Base-by-base conservation (phyloP, 2,329 filamentous ascomycete genomes). In the Fusarium liriodendri region DNA sequence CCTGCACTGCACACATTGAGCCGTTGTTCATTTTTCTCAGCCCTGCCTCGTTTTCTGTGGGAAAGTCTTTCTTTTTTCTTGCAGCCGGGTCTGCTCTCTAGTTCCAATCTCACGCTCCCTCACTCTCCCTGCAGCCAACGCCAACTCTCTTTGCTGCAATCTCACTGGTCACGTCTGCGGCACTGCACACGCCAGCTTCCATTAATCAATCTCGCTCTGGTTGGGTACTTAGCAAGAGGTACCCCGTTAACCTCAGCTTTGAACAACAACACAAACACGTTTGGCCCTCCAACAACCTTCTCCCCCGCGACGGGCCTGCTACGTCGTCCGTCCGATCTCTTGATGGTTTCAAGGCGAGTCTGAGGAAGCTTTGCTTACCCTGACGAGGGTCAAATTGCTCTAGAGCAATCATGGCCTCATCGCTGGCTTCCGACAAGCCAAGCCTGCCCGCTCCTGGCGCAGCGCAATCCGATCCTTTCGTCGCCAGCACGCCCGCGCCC, bases 401-500 rank as follows among this genome's bases (percentile, higher is more conserved):
- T 62, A 52, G 47, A 52, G 66, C 69, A 78, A 83, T 65, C 70
- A 87, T 87, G 85, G 83, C 84, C 75, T 84, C 85, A 70, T 84
- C 83, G 71, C 79, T 85, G 78, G 79, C 82, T 73, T 79, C 83
- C 73, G 85, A 84, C 76, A 83, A 82, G 76, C 82, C 83, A 57
- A 82, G 82, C 77, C 81, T 86, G 79, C 78, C 83, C 68, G 83
- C 79, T 66, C 82, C 82, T 40, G 78, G 69, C 64, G 80, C 79
- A 70, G 79, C 76, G 72, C 76, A 79, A 66, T 80, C 87, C 78
- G 91, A 93, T 74, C 91, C 91, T 52, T 92, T 93, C 78, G 82
- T 90, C 68, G 83, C 86, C 68, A 84, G 77, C 73, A 82, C 85
- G 6, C 82, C 86, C 27, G 84, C 83, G 45, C 79, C 85, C 29